These are phyloP conservation scores for Xylariaceae sp. DNA, from an alignment of 2,329 filamentous ascomycete genomes.

Conservation along the genomic window DNA sequence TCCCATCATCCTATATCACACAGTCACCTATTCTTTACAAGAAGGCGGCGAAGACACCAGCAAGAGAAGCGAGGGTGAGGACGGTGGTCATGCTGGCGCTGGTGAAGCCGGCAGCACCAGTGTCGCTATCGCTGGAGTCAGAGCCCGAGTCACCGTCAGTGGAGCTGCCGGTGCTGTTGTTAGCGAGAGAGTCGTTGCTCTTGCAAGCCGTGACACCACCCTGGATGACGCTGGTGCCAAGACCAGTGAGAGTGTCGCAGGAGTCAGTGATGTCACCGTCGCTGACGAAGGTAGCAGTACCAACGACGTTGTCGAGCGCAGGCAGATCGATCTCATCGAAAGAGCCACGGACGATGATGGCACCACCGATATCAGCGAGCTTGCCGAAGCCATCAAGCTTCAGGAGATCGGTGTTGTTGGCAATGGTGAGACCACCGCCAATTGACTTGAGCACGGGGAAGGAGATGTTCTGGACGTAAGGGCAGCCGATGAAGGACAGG, in stretches of 20 bases:
- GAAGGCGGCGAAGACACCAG: slow-evolving; percentile 38
- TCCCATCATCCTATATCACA: slow-evolving; percentile 9
- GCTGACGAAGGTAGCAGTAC: slow-evolving; percentile 68
- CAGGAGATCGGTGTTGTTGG: slow-evolving; percentile 77
- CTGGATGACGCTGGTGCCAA: slow-evolving; percentile 44
- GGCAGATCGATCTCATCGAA: slow-evolving; percentile 73
- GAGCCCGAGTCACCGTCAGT: slow-evolving; percentile 21
- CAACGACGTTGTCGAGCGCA: slow-evolving; percentile 63
- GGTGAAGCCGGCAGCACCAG: slow-evolving; percentile 40
- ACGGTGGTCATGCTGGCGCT: slow-evolving; percentile 39
- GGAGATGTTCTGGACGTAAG: slow-evolving; percentile 67
- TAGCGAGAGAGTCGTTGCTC: slow-evolving; percentile 51
- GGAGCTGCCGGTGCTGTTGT: slow-evolving; percentile 41
- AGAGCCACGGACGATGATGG: slow-evolving; percentile 80
- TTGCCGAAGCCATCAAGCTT: slow-evolving; percentile 65
- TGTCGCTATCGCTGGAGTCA: slow-evolving; percentile 26
- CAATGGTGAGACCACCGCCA: slow-evolving; percentile 77
- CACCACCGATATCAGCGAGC: slow-evolving; percentile 71
- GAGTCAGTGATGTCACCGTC: slow-evolving; percentile 58
- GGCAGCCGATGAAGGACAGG: slow-evolving; percentile 63
- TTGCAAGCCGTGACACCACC: slow-evolving; percentile 48
- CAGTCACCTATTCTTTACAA: slow-evolving; percentile 40
- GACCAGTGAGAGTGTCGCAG: slow-evolving; percentile 53
- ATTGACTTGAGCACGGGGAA: slow-evolving; percentile 67
- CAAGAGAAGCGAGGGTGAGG: slow-evolving; percentile 13